phyloP scores from a whole-genome alignment of 1,284 basidiomycete genomes.

The Tylopilus sp. region DNA sequence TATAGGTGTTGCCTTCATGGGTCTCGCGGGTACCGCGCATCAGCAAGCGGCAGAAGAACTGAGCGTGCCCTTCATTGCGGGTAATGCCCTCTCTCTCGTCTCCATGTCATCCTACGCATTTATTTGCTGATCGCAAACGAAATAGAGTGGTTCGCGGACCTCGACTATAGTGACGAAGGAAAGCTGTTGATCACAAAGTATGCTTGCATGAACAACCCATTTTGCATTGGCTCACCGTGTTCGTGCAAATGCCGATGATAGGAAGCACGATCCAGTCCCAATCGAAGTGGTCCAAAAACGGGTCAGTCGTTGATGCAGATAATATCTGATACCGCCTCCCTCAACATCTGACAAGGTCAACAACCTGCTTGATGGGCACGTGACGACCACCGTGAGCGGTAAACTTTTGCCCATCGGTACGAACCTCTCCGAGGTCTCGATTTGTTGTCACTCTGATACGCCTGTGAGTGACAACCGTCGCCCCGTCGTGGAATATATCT shows the following conservation, averaged over 20 bases:
- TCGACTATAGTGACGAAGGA: conserved; percentile 55
- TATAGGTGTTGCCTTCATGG: conserved; percentile 51
- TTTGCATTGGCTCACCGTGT: not conserved
- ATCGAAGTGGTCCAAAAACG: conserved; percentile 42
- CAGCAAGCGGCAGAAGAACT: conserved; percentile 51
- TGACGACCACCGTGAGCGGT: conserved; percentile 49
- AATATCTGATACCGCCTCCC: not conserved
- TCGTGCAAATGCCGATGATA: conserved; percentile 21
- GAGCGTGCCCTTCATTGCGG: conserved; percentile 58
- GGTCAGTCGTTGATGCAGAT: no score
- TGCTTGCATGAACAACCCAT: not conserved
- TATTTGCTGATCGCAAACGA: not conserved
- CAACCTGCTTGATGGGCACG: conserved; percentile 42
- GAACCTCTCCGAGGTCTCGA: conserved; percentile 51
- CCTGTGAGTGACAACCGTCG: conserved; percentile 44
- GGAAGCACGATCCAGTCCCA: conserved; percentile 52
- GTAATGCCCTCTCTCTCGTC: conserved; percentile 29
- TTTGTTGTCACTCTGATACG: conserved; percentile 67
- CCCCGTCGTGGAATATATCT: not conserved
- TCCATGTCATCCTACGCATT: not conserved
- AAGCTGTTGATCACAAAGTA: conserved; percentile 58
- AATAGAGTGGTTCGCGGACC: conserved; percentile 62
- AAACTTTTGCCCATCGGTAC: conserved; percentile 44
- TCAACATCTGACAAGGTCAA: conserved; percentile 38
- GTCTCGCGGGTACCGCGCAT: conserved; percentile 59